These are phyloP conservation scores for Carex parvula DNA, from an alignment of 176 grass and related monocot species.

Conservation along the genomic window DNA sequence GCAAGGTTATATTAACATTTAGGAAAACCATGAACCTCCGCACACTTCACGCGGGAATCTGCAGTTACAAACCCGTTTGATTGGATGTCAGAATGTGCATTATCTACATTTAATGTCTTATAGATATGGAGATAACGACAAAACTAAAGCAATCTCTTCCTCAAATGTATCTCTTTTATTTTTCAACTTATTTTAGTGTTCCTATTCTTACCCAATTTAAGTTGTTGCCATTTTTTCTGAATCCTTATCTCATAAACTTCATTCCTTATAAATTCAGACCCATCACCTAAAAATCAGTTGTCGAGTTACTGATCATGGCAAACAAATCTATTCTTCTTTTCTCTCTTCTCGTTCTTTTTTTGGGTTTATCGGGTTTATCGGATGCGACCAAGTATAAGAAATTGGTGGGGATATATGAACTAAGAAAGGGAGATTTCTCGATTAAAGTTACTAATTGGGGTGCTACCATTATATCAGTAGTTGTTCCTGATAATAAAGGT, in stretches of 20 bases:
- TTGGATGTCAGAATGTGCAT: not conserved
- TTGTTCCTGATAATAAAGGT: slow-evolving; percentile 77
- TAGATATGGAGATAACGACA: slow-evolving; percentile 15
- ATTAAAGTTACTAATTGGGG: slow-evolving; percentile 48
- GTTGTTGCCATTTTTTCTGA: not conserved
- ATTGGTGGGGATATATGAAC: slow-evolving; percentile 41
- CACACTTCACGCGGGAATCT: not conserved
- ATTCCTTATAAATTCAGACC: slow-evolving; percentile 10
- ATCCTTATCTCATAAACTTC: slow-evolving; percentile 16
- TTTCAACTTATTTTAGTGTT: not conserved
- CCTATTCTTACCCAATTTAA: slow-evolving; percentile 26
- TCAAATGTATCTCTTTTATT: not conserved
- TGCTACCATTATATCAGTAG: slow-evolving; percentile 39
- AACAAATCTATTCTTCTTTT: not conserved
- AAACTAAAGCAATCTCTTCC: not conserved
- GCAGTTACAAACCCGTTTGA: not conserved
- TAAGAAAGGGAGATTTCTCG: slow-evolving; percentile 41
- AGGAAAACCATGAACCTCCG: not conserved
- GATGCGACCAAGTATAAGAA: not conserved
- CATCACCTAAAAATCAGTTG: not conserved
- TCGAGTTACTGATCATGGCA: slow-evolving; percentile 17
- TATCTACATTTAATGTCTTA: not conserved
- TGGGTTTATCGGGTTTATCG: not conserved
- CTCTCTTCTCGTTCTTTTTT: slow-evolving; percentile 12
- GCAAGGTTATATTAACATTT: not conserved